Conservation (phyloP, 768 basidiomycete genomes). For the Russula earlei region DNA sequence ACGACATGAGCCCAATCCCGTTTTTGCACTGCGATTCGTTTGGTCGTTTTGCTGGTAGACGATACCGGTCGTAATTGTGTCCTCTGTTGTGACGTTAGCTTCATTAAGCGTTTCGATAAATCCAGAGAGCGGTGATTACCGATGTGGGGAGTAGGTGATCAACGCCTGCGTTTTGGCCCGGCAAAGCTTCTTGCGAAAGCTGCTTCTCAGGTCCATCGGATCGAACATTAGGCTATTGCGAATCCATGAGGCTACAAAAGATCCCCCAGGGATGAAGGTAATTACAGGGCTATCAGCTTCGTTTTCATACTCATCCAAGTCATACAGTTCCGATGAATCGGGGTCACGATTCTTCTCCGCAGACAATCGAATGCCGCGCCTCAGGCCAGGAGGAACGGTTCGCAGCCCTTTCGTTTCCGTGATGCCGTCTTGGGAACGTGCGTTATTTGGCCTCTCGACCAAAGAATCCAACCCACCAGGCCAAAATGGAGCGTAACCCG, state of each 20-base stretch:
- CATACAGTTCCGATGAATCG: slow-evolving; percentile 29
- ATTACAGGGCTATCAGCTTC: not conserved
- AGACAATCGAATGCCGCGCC: slow-evolving; percentile 64
- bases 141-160: slow-evolving; percentile 58
- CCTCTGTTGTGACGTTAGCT: slow-evolving; percentile 31
- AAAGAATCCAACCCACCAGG: slow-evolving; percentile 85
- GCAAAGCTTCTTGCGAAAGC: slow-evolving; percentile 19
- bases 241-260: not conserved
- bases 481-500: slow-evolving; percentile 86
- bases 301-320: not conserved
- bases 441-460: slow-evolving; percentile 16
- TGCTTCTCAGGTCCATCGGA: slow-evolving; percentile 14
- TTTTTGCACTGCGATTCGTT: slow-evolving; percentile 50
- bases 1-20: slow-evolving; percentile 98
- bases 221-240: not conserved
- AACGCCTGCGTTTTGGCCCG: slow-evolving; percentile 38
- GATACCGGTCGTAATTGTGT: slow-evolving; percentile 49
- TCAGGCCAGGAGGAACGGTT: slow-evolving; percentile 75
- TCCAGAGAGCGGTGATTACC: slow-evolving; percentile 19
- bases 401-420: slow-evolving; percentile 39
- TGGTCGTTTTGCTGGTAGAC: slow-evolving; percentile 31
- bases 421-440: slow-evolving; percentile 25
- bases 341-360: slow-evolving; percentile 45
- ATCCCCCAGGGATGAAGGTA: not conserved
- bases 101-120: not conserved